Percentiles rank a stretch among this genome's conserved stretches.
Evolutionary conservation across 2,329 filamentous ascomycete species (phyloP).

Genomic region (Pseudohalonectria lignicola): DNA sequence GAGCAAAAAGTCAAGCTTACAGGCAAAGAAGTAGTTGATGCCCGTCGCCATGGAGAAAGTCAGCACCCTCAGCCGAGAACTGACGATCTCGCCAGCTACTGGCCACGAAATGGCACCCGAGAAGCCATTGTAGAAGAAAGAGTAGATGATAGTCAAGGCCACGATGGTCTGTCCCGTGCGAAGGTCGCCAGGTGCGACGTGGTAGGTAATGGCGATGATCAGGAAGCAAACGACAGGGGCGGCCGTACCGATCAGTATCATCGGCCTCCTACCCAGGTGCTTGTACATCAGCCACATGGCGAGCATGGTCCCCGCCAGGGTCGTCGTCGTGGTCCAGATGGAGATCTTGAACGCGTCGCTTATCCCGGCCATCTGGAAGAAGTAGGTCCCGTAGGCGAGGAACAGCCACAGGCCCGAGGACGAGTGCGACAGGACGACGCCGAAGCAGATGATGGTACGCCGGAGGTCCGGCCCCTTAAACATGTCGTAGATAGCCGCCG

Average conservation of each 20-base stretch:
- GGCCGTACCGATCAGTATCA: slow-evolving; percentile 12
- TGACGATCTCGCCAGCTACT: slow-evolving; percentile 20
- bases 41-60: slow-evolving; percentile 24
- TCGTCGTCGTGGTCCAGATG: slow-evolving; percentile 8
- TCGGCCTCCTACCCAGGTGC: slow-evolving; percentile 11
- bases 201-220: slow-evolving; percentile 10
- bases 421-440: slow-evolving; percentile 11
- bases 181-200: slow-evolving; percentile 9
- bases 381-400: slow-evolving; percentile 16
- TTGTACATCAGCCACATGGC: slow-evolving; percentile 11
- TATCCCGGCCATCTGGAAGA: slow-evolving; percentile 14
- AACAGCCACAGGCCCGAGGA: slow-evolving; percentile 17
- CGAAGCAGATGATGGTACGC: slow-evolving; percentile 11
- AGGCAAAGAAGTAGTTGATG: slow-evolving; percentile 24
- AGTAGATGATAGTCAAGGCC: slow-evolving; percentile 11
- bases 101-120: slow-evolving; percentile 19
- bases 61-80: slow-evolving; percentile 19
- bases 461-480: slow-evolving; percentile 13
- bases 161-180: slow-evolving; percentile 10
- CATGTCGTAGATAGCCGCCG: slow-evolving; percentile 9
- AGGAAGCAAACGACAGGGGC: slow-evolving; percentile 10
- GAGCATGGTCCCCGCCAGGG: slow-evolving; percentile 8
- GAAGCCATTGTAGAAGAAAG: slow-evolving; percentile 11
- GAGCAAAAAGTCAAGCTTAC: slow-evolving; percentile 6
- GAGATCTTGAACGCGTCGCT: slow-evolving; percentile 10